Conservation (phyloP, 495 filamentous ascomycete species). For the Daldinia concentrica region DNA sequence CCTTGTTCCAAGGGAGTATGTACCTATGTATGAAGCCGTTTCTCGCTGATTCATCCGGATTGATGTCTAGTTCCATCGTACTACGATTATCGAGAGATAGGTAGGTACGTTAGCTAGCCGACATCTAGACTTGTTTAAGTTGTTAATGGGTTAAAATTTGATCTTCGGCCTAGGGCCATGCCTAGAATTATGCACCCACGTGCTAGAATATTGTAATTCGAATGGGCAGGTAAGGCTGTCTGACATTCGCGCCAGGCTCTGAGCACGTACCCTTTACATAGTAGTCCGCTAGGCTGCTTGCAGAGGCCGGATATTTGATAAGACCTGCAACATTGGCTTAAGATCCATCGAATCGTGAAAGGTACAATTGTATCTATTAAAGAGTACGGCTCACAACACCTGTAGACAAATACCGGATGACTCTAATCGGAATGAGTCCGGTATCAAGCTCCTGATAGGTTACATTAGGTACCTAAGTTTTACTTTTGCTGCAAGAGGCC, state of each 20-base stretch:
- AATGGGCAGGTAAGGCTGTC: conserved; percentile 34
- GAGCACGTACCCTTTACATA: neutral
- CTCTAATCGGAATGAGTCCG: neutral
- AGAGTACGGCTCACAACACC: conserved; percentile 11
- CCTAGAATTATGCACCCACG: conserved; percentile 30
- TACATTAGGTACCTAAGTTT: neutral
- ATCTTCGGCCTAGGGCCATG: neutral
- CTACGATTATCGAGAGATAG: conserved; percentile 5
- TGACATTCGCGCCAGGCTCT: neutral
- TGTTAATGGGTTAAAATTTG: conserved; percentile 11
- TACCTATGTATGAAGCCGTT: neutral
- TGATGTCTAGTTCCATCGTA: conserved; percentile 2
- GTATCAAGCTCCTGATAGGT: neutral
- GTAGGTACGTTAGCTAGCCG: conserved; percentile 4
- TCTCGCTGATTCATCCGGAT: conserved; percentile 10
- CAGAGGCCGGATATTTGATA: neutral
- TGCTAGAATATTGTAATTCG: conserved; percentile 35
- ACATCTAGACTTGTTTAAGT: conserved; percentile 16
- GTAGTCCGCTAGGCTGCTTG: neutral
- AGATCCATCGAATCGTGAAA: neutral
- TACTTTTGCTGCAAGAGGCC: neutral
- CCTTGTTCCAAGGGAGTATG: conserved; percentile 10
- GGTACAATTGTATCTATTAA: conserved; percentile 11
- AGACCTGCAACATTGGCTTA: neutral
- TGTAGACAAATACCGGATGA: conserved; percentile 5